Evolutionary conservation across 2,329 filamentous ascomycete genomes (phyloP).

Genomic region (Elsinoe necatrix): DNA sequence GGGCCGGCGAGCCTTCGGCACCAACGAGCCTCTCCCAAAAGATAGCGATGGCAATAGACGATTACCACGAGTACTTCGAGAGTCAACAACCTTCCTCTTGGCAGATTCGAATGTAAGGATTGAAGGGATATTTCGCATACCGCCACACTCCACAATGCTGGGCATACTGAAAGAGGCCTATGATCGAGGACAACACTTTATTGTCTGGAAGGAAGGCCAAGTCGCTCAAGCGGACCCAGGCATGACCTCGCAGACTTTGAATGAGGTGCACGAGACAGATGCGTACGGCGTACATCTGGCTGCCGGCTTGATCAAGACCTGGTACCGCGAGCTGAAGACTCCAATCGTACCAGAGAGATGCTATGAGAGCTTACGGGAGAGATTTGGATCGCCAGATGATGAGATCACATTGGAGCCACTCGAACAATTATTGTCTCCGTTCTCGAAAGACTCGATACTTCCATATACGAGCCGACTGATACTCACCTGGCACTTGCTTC

Average conservation of each 20-base stretch:
- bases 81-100: constrained; percentile 45
- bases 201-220: constrained; percentile 43
- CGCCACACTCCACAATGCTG: constrained; percentile 42
- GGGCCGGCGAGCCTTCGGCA: constrained; percentile 40
- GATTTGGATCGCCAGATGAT: constrained; percentile 34
- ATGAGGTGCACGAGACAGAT: constrained; percentile 40
- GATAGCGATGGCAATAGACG: constrained; percentile 38
- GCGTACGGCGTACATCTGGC: constrained; percentile 47
- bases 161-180: constrained; percentile 48
- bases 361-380: constrained; percentile 40
- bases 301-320: constrained; percentile 47
- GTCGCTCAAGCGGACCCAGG: constrained; percentile 31
- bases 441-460: constrained; percentile 40
- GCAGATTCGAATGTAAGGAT: constrained; percentile 39
- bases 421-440: constrained; percentile 38
- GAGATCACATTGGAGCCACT: constrained; percentile 36
- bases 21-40: constrained; percentile 41
- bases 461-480: constrained; percentile 40
- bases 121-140: constrained; percentile 48
- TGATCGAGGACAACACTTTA: constrained; percentile 46
- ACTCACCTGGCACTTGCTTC: constrained; percentile 43
- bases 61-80: constrained; percentile 45
- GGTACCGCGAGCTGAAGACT: constrained; percentile 46
- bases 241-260: constrained; percentile 30
- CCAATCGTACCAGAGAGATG: constrained; percentile 44